A percentile compares a stretch with the other conserved stretches of the same genome.
These are phyloP conservation scores for Boletus rubropictus DNA, from an alignment of 768 basidiomycete species.

Conservation along the genomic window DNA sequence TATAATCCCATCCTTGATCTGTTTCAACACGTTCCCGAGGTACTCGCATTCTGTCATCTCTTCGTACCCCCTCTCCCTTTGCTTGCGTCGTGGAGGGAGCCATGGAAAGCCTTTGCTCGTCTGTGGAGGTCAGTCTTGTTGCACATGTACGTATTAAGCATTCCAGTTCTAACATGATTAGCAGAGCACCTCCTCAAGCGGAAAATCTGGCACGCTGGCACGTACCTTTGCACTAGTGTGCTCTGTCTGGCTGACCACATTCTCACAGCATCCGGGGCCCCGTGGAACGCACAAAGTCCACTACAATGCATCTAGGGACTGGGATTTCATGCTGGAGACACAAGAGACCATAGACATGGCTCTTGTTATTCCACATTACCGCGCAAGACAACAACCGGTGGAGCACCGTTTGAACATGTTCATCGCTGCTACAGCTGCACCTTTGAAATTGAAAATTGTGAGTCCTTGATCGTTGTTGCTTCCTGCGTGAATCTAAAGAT, in stretches of 20 bases:
- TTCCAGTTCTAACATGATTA: slow-evolving; percentile 6
- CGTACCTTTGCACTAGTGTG: background rate
- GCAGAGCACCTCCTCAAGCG: slow-evolving; percentile 24
- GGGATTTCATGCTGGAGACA: slow-evolving; percentile 62
- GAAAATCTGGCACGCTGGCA: slow-evolving; percentile 17
- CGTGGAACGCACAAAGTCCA: slow-evolving; percentile 58
- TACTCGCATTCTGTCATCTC: background rate
- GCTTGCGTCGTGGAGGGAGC: slow-evolving; percentile 2
- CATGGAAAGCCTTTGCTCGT: slow-evolving; percentile 27
- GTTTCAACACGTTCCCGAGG: slow-evolving; percentile 5
- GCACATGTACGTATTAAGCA: background rate
- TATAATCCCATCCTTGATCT: slow-evolving; percentile 13
- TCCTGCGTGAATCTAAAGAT: background rate
- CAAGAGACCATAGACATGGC: slow-evolving; percentile 54
- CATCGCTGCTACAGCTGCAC: slow-evolving; percentile 44
- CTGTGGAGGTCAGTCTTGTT: slow-evolving; percentile 23
- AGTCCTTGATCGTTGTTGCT: slow-evolving; percentile 27
- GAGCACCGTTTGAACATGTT: slow-evolving; percentile 71
- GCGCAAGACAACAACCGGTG: slow-evolving; percentile 66
- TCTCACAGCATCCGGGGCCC: slow-evolving; percentile 27
- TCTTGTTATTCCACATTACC: slow-evolving; percentile 71
- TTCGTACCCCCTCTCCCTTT: background rate
- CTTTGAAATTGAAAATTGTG: slow-evolving; percentile 70
- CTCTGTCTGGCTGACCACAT: slow-evolving; percentile 1
- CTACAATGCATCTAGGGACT: slow-evolving; percentile 53